Conservation (phyloP, 2,329 filamentous ascomycete genomes). For the Verticillium tricorpus region DNA sequence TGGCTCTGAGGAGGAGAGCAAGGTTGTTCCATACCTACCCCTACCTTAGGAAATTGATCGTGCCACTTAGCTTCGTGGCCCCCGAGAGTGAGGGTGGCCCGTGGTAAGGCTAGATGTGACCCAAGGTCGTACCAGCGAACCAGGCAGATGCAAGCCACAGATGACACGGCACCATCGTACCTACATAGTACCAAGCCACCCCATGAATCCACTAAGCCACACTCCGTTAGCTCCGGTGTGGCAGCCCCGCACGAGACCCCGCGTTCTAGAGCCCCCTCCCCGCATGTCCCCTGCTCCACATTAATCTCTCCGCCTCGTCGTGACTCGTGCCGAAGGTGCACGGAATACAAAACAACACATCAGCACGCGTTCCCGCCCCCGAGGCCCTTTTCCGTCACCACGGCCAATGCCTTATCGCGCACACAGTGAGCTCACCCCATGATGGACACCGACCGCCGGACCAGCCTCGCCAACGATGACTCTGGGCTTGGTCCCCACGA, state of each 20-base stretch:
- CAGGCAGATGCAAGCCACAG: background rate
- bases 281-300: background rate
- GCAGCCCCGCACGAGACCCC: background rate
- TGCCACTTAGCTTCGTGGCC: too few species aligned
- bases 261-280: background rate
- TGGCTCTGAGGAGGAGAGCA: too few species aligned
- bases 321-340: background rate
- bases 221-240: background rate
- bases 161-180: background rate
- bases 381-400: conserved; percentile 2
- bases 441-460: background rate
- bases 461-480: background rate
- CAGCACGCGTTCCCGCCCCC: background rate
- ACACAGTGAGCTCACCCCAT: background rate
- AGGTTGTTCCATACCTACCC: too few species aligned
- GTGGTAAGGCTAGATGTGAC: too few species aligned
- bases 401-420: background rate
- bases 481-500: background rate
- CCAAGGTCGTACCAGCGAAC: background rate
- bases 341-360: background rate
- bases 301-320: background rate
- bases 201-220: background rate
- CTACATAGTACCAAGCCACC: background rate
- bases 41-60: too few species aligned
- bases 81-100: too few species aligned